Evolutionary conservation across 2,329 filamentous ascomycete species (phyloP), one percentile per base, ranked within the genome.

Genomic region (Triangularia setosa): DNA sequence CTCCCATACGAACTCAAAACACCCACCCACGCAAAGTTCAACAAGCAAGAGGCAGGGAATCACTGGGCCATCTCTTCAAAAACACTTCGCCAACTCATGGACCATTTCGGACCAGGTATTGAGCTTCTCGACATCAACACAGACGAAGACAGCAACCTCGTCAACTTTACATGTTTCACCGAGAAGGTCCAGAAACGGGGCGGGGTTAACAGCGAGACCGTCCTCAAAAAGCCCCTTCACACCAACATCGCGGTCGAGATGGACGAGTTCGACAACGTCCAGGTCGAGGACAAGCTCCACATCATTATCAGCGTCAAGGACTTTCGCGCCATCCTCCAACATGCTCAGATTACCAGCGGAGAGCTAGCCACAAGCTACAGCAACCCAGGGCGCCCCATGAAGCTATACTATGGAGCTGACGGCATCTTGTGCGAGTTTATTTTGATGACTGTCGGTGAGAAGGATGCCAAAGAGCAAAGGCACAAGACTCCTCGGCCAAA

Each of bases 301-400:
- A 90, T 93, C 71, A 85, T 92, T 64, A 90, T 93, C 72, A 91
- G 87, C 70, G 90, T 94, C 72, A 93, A 92, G 72, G 91, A 94
- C 75, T 93, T 93, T 74, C 88, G 90, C 59, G 88, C 90, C 33
- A 91, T 93, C 61, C 86, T 93, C 60, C 84, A 87, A 33, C 91
- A 94, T 75, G 90, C 91, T 9, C 88, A 88, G 24, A 86, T 87
- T 24, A 83, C 88, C 5, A 86, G 87, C 60, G 87, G 85, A n/a
- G 83, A 84, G 55, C 79, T 93, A 14, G 84, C 83, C 16, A 89
- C 90, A 12, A 81, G 81, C 61, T 93, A 93, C 75, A 93, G 91
- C 1, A 79, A 84, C 25, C 90, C 91, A 3, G 85, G 86, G 16
- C 84, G 85, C 16, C 91, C 91, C 1, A 84, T 94, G 73, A 89